Evolutionary conservation across 2,329 filamentous ascomycete species (phyloP).

Genomic region (Rutstroemia sp.): DNA sequence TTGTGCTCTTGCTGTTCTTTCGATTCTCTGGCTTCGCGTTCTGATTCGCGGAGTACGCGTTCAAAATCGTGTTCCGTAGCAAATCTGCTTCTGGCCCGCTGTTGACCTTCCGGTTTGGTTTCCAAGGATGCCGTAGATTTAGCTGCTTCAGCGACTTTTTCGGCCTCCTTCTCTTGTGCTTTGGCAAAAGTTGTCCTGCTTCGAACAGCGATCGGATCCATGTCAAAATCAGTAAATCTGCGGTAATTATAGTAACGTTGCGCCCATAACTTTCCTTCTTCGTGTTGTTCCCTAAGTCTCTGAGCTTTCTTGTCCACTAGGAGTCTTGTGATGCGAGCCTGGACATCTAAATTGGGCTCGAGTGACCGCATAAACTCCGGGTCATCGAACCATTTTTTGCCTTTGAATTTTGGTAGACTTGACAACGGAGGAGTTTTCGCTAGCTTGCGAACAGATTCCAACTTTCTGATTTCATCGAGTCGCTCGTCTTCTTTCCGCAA

Average conservation of each 20-base stretch:
- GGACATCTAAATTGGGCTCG: slow-evolving; percentile 14
- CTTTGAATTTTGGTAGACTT: slow-evolving; percentile 20
- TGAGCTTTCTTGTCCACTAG: slow-evolving; percentile 12
- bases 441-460: slow-evolving; percentile 19
- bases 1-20: slow-evolving; percentile 58
- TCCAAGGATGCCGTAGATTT: slow-evolving; percentile 39
- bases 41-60: slow-evolving; percentile 63
- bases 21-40: slow-evolving; percentile 62
- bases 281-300: slow-evolving; percentile 20
- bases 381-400: slow-evolving; percentile 21
- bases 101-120: slow-evolving; percentile 48
- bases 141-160: slow-evolving; percentile 22
- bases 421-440: slow-evolving; percentile 27
- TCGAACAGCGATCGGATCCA: slow-evolving; percentile 23
- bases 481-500: not conserved
- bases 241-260: slow-evolving; percentile 23
- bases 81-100: slow-evolving; percentile 45
- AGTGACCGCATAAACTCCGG: slow-evolving; percentile 20
- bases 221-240: slow-evolving; percentile 25
- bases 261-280: slow-evolving; percentile 22
- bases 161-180: slow-evolving; percentile 19
- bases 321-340: slow-evolving; percentile 14
- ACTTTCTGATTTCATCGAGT: slow-evolving; percentile 2
- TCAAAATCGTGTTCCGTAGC: slow-evolving; percentile 69
- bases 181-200: slow-evolving; percentile 26